Percentiles rank a stretch among this genome's conserved stretches.
phyloP scores from a whole-genome alignment of 1,284 basidiomycete genomes.

The Moesziomyces globuligerus region DNA sequence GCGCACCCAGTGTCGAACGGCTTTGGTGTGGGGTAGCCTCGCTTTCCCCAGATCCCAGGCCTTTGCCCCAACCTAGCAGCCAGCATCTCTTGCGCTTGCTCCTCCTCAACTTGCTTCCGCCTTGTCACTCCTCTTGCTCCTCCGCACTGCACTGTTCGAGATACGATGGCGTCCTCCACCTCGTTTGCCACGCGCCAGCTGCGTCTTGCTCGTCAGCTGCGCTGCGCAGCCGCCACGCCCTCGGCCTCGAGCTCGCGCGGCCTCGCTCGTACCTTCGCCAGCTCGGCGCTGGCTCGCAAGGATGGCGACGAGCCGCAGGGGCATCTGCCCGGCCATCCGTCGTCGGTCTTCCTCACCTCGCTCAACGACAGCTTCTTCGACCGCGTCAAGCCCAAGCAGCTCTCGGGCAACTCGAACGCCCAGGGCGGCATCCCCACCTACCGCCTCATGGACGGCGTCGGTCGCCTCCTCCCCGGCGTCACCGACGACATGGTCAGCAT shows the following conservation, averaged over 20 bases:
- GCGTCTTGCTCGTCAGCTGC: slow-evolving; percentile 12
- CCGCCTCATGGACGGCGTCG: slow-evolving; percentile 54
- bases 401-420: slow-evolving; percentile 38
- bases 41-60: too few species aligned
- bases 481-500: slow-evolving; percentile 53
- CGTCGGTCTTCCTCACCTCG: slow-evolving; percentile 53
- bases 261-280: slow-evolving; percentile 16
- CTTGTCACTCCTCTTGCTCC: too few species aligned
- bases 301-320: slow-evolving; percentile 48
- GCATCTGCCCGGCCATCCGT: slow-evolving; percentile 55
- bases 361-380: slow-evolving; percentile 60
- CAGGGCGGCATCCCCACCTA: slow-evolving; percentile 61
- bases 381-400: slow-evolving; percentile 40
- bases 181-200: slow-evolving; percentile 4
- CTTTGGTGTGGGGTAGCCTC: too few species aligned
- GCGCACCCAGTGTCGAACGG: too few species aligned
- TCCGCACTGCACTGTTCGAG: too few species aligned
- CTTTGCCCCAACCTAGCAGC: too few species aligned
- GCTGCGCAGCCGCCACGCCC: not conserved
- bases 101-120: too few species aligned
- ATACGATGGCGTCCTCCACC: slow-evolving; percentile 16
- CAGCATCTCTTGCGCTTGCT: not conserved
- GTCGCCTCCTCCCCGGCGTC: slow-evolving; percentile 52
- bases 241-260: not conserved
- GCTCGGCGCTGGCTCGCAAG: slow-evolving; percentile 12